Evolutionary conservation across 192 early-diverging fungal species (phyloP).

Genomic region (Phlyctochytrium arcticum): DNA sequence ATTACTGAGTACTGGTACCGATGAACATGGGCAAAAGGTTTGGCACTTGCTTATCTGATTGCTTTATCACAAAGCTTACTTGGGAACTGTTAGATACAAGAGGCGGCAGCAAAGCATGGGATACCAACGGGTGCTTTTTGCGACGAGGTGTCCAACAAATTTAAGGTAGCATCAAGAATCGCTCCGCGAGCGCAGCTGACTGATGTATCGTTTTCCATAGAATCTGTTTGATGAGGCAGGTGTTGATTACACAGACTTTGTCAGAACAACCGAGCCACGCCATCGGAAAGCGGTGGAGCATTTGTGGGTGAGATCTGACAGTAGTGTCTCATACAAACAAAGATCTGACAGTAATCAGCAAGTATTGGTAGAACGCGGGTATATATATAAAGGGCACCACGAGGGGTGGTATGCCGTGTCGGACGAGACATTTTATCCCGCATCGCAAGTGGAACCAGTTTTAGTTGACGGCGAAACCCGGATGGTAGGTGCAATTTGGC

Average conservation of each 20-base stretch:
- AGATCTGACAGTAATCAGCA: conserved; percentile 31
- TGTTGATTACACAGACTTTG: conserved; percentile 73
- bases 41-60: not conserved
- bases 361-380: conserved; percentile 58
- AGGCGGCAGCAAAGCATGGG: conserved; percentile 67
- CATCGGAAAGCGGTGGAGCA: conserved; percentile 66
- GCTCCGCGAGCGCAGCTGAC: not conserved
- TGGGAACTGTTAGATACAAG: conserved; percentile 67
- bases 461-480: conserved; percentile 44
- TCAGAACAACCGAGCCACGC: conserved; percentile 77
- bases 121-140: conserved; percentile 72
- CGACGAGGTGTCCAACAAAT: conserved; percentile 62
- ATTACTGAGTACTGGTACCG: conserved; percentile 75
- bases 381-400: conserved; percentile 88
- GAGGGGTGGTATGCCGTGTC: conserved; percentile 95
- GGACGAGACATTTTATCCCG: conserved; percentile 88
- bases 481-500: conserved; percentile 35
- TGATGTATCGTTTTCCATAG: conserved; percentile 17
- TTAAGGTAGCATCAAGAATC: conserved; percentile 47
- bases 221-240: conserved; percentile 68
- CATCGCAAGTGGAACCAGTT: conserved; percentile 66
- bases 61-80: not conserved
- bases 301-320: conserved; percentile 61
- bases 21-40: conserved; percentile 95
- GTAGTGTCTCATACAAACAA: not conserved